Conservation (phyloP, 2,329 filamentous ascomycete species). For the Endothia cerciana region DNA sequence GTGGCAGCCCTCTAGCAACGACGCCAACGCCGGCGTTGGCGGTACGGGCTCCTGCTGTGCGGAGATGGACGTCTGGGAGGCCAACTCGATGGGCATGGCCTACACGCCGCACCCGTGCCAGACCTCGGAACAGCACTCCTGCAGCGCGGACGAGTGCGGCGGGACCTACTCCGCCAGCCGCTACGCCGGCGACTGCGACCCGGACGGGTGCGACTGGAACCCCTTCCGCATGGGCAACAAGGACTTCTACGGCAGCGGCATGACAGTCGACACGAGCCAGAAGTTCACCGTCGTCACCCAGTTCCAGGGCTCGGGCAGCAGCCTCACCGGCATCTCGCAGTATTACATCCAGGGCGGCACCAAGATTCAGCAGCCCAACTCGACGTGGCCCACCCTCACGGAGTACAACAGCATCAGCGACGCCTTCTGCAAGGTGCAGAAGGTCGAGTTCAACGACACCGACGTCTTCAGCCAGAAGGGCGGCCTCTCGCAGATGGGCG, state of each 20-base stretch:
- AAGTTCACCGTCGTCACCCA: constrained; percentile 67
- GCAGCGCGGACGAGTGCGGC: constrained; percentile 50
- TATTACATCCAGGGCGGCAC: constrained; percentile 64
- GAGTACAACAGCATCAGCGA: constrained; percentile 49
- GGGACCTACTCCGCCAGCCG: constrained; percentile 53
- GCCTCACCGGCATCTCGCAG: constrained; percentile 57
- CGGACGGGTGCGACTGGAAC: constrained; percentile 69
- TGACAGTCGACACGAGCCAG: constrained; percentile 59
- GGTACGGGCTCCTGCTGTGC: constrained; percentile 57
- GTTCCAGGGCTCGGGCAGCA: constrained; percentile 54
- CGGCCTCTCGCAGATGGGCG: constrained; percentile 57
- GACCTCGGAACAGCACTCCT: constrained; percentile 45
- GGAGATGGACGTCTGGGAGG: constrained; percentile 62
- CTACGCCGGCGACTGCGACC: constrained; percentile 64
- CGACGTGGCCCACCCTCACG: constrained; percentile 36
- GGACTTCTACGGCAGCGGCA: constrained; percentile 62
- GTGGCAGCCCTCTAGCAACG: constrained; percentile 53
- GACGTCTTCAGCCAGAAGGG: constrained; percentile 56
- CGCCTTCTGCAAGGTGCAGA: constrained; percentile 58
- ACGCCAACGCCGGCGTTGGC: constrained; percentile 54
- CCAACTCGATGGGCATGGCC: constrained; percentile 62
- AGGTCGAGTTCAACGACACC: constrained; percentile 55
- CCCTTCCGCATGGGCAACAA: constrained; percentile 64
- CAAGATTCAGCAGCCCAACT: constrained; percentile 48
- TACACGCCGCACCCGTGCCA: constrained; percentile 63